Conservation (phyloP, 306 rosid genomes). For the Parietaria judaica region DNA sequence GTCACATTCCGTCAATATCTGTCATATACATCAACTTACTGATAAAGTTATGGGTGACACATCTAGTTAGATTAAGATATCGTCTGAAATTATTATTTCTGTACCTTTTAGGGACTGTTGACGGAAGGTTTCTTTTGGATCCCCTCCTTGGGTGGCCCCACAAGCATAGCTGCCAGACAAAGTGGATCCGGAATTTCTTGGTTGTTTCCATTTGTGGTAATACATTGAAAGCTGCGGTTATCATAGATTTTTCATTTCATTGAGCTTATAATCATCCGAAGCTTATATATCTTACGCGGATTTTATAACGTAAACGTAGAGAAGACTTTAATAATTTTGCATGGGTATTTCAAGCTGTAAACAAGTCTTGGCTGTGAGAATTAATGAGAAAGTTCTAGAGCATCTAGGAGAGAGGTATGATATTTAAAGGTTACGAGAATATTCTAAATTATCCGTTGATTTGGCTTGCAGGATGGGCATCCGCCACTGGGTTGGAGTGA, state of each 20-base stretch:
- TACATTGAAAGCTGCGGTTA: conserved; percentile 15
- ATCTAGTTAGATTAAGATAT: too few relatives aligned
- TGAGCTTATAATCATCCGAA: neutral
- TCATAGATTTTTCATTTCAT: conserved; percentile 14
- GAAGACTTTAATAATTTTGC: too few relatives aligned
- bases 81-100: too few relatives aligned
- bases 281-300: conserved; percentile 4
- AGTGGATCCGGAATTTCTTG: conserved; percentile 94
- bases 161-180: conserved; percentile 93
- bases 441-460: neutral
- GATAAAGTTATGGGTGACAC: too few relatives aligned
- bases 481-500: conserved; percentile 97
- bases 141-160: conserved; percentile 98
- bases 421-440: too few relatives aligned
- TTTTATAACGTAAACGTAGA: conserved; percentile 1
- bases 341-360: too few relatives aligned
- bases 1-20: neutral
- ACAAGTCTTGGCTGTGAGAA: too few relatives aligned
- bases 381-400: too few relatives aligned
- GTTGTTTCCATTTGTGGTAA: conserved; percentile 97
- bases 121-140: conserved; percentile 99
- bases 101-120: conserved; percentile 57
- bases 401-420: too few relatives aligned
- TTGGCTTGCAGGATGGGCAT: conserved; percentile 79
- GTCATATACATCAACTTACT: too few relatives aligned